These are phyloP conservation scores for Septoria linicola DNA, from an alignment of 2,329 filamentous ascomycete genomes.

Conservation along the genomic window DNA sequence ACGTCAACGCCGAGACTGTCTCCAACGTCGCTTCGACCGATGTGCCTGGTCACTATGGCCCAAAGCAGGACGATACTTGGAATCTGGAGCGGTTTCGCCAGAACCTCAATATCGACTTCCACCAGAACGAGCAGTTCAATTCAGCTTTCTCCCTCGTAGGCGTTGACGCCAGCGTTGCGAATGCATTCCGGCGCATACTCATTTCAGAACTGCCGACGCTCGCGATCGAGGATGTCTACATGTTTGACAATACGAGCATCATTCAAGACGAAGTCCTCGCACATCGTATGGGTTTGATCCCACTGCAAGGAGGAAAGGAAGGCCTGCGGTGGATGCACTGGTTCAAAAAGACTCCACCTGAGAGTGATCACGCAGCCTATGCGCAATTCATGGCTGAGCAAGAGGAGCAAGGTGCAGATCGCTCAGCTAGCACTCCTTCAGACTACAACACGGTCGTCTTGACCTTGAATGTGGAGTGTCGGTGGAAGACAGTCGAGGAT, in stretches of 20 bases:
- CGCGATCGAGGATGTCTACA: slow-evolving; percentile 89
- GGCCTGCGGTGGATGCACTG: slow-evolving; percentile 81
- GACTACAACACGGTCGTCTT: slow-evolving; percentile 89
- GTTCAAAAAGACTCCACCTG: slow-evolving; percentile 66
- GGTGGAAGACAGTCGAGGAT: slow-evolving; percentile 59
- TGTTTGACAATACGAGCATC: slow-evolving; percentile 95
- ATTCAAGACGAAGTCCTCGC: slow-evolving; percentile 97
- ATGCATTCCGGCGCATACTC: slow-evolving; percentile 94
- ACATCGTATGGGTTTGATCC: slow-evolving; percentile 84
- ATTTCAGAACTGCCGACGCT: slow-evolving; percentile 92
- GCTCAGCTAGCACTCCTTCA: slow-evolving; percentile 49
- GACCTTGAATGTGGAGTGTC: slow-evolving; percentile 74
- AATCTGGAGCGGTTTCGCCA: slow-evolving; percentile 70
- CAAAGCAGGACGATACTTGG: slow-evolving; percentile 83
- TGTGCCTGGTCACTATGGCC: slow-evolving; percentile 80
- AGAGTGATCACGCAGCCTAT: slow-evolving; percentile 55
- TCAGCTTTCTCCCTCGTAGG: slow-evolving; percentile 88
- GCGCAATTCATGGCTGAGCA: slow-evolving; percentile 40
- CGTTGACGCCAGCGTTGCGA: slow-evolving; percentile 88
- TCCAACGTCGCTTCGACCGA: slow-evolving; percentile 86
- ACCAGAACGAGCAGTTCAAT: slow-evolving; percentile 75
- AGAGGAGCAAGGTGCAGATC: slow-evolving; percentile 45
- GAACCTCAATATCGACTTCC: slow-evolving; percentile 73
- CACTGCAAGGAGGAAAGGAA: slow-evolving; percentile 74
- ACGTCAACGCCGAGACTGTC: slow-evolving; percentile 86